Conservation (phyloP, 371 early-diverging fungal species). For the Mortierella sp. region DNA sequence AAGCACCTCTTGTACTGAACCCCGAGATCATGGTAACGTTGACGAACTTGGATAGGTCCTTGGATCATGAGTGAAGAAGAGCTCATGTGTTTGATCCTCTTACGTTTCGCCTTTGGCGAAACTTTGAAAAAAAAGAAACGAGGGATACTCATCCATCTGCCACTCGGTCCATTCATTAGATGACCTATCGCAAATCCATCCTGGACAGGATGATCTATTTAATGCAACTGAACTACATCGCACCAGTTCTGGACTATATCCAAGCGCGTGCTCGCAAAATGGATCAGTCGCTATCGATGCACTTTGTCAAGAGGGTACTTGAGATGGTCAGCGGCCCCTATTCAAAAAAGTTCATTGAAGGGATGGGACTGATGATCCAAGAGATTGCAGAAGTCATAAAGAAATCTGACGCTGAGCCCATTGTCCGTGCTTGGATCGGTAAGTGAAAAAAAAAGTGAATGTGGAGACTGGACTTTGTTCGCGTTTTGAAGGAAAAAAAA, state of each 20-base stretch:
- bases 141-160: background rate
- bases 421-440: constrained; percentile 58
- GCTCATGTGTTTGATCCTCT: background rate
- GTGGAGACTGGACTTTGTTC: constrained; percentile 7
- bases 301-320: constrained; percentile 63
- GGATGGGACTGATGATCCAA: constrained; percentile 55
- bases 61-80: background rate
- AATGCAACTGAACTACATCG: constrained; percentile 67
- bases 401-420: constrained; percentile 57
- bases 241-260: constrained; percentile 69
- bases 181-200: constrained; percentile 69
- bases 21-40: constrained; percentile 66
- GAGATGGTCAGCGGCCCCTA: constrained; percentile 62
- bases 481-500: background rate
- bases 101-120: background rate
- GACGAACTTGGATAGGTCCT: background rate
- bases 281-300: constrained; percentile 68
- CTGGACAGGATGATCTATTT: constrained; percentile 73
- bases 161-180: constrained; percentile 49
- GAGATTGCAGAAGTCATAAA: constrained; percentile 60
- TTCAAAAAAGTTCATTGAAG: constrained; percentile 57
- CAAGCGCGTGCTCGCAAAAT: constrained; percentile 57
- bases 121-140: background rate
- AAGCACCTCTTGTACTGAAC: constrained; percentile 60
- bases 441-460: constrained; percentile 14